Percentiles rank a stretch among this genome's conserved stretches.
These are phyloP conservation scores for Euphorbia pulcherrima DNA, from an alignment of 345 rosid species.

Conservation along the genomic window DNA sequence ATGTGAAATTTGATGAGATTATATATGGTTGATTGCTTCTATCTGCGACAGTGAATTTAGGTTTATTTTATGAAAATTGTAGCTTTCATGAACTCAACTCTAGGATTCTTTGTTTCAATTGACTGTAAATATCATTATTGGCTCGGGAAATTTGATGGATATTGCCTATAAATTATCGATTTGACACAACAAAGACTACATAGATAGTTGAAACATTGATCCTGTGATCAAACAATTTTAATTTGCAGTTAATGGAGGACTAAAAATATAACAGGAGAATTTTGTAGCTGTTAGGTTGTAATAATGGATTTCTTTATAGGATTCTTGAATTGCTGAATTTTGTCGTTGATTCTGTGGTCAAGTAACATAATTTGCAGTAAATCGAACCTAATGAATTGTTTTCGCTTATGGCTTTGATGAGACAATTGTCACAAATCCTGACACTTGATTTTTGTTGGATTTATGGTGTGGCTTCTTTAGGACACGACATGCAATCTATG, in stretches of 20 bases:
- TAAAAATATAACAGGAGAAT: not conserved
- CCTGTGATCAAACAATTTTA: not conserved
- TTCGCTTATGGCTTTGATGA: not conserved
- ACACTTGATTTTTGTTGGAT: not conserved
- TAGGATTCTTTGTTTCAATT: not conserved
- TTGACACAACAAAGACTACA: too few relatives aligned
- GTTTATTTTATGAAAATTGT: not conserved
- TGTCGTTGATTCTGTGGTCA: not conserved
- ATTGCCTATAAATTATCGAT: too few relatives aligned
- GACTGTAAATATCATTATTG: not conserved
- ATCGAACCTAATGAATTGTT: not conserved
- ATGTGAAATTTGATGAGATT: not conserved
- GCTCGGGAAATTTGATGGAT: not conserved
- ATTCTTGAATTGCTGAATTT: not conserved
- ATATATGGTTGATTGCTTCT: not conserved
- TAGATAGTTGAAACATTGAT: not conserved
- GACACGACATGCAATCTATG: slow-evolving; percentile 17
- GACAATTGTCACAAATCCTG: not conserved
- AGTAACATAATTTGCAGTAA: not conserved
- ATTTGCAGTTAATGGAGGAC: not conserved
- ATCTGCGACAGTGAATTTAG: not conserved
- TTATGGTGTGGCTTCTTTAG: not conserved
- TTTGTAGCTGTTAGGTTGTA: not conserved
- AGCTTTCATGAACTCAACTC: not conserved
- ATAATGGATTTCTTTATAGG: not conserved